These are phyloP conservation scores for Gastrodia elata DNA, from an alignment of 106 monocot genomes.

Conservation along the genomic window DNA sequence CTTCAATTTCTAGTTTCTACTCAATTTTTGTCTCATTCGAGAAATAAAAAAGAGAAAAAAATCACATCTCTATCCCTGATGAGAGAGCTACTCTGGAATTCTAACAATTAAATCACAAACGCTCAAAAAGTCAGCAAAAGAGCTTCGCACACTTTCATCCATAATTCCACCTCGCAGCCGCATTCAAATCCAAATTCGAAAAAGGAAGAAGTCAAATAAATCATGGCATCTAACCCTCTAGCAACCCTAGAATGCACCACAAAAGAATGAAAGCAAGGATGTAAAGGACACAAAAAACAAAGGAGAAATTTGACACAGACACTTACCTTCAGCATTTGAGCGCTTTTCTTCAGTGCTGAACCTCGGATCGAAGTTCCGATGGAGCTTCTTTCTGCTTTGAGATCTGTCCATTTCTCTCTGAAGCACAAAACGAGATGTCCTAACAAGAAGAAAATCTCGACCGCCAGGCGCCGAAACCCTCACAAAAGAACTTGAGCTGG, in stretches of 20 bases:
- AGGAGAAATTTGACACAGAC: neutral
- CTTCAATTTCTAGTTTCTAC: neutral
- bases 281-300: too few relatives aligned
- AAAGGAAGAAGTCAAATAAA: neutral
- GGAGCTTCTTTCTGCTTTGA: neutral
- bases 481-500: neutral
- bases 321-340: neutral
- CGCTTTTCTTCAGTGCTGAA: neutral
- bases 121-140: neutral
- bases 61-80: neutral
- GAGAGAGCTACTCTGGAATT: neutral
- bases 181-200: neutral
- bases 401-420: slow-evolving; percentile 8
- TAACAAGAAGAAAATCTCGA: neutral
- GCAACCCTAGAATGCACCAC: neutral
- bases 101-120: neutral
- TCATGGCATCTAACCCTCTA: neutral
- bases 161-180: neutral
- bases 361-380: neutral
- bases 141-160: neutral
- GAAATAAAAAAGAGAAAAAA: neutral
- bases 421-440: neutral
- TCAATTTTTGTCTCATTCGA: neutral
- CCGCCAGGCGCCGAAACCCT: neutral
- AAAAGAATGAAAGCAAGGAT: neutral